Evolutionary conservation across 768 basidiomycete species (phyloP).

Genomic region (Lentinula raphanica): DNA sequence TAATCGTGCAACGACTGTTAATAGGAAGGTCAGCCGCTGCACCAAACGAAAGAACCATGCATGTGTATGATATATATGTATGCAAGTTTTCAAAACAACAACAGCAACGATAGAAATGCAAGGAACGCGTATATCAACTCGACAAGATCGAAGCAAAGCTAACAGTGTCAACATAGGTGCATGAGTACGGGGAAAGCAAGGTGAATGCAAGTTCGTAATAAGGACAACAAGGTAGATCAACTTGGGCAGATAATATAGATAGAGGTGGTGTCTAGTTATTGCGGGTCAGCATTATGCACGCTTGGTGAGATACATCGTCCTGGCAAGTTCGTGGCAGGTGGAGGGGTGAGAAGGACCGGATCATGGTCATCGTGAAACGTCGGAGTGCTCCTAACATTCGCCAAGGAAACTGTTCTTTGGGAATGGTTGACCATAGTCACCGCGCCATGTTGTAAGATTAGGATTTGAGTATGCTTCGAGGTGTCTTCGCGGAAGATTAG

Average conservation of each 20-base stretch:
- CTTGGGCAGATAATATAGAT: neutral
- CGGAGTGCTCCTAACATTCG: slow-evolving; percentile 10
- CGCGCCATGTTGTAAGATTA: slow-evolving; percentile 40
- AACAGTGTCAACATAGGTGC: neutral
- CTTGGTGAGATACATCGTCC: neutral
- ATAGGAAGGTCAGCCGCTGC: neutral
- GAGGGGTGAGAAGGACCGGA: neutral
- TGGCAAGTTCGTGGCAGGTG: neutral
- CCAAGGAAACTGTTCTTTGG: slow-evolving; percentile 47
- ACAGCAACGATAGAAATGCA: neutral
- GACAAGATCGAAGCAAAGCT: neutral
- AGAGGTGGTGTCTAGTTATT: neutral
- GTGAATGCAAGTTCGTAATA: neutral
- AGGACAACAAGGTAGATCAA: neutral
- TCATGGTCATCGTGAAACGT: neutral
- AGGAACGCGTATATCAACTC: neutral
- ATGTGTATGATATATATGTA: neutral
- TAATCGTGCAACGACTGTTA: neutral
- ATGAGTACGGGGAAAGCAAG: neutral
- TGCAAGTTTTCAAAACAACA: neutral
- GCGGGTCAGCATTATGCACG: neutral
- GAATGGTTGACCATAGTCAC: slow-evolving; percentile 40
- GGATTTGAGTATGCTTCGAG: slow-evolving; percentile 61
- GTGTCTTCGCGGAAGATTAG: slow-evolving; percentile 33
- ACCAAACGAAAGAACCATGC: neutral